Base-by-base conservation (phyloP, 1,139 yeast genomes). In the Pichia sorboxylosa region DNA sequence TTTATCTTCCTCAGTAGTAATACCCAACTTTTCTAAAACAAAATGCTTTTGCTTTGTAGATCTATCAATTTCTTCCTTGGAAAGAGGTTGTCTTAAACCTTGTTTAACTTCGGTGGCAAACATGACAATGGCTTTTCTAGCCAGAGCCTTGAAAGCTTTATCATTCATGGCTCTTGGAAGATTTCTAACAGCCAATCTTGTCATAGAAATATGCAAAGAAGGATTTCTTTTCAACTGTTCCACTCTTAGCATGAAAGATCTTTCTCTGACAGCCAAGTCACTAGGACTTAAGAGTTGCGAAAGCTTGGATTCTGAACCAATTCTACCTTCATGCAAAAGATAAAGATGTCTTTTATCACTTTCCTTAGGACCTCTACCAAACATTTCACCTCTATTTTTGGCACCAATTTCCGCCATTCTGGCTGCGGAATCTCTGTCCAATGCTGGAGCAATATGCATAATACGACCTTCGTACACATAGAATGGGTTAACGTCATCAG, bases 401-500 rank as follows among this genome's bases (percentile, higher is more conserved):
- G 84, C 73, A 52, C 82, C 80, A 46, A 73, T 72, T 44, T 81
- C 87, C 0, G 87, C 73, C 45, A 87, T 69, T 41, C 61, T 66
- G 14, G 68, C 66, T 3, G 98, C 98, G n/a, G 85, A 73, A 37
- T 72, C 82, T 52, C 96, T 70, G 51, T 83, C 90, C 20, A 92
- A 90, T 2, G 97, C 81, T 30, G 90, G 73, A 1, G 92, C 61
- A 29, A 90, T 68, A 9, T 92, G 79, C 43, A 90, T 61, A 29
- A 90, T 79, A 52, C 98, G 76, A 17, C 97, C 97, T 52, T 87
- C 93, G 53, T 77, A 84, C 15, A 87, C 96, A 48, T 87, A 90
- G 35, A 76, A 74, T 14, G 93, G 80, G 23, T 84, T 73, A 27
- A 82, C 94, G 55, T 87, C 96, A 55, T 90, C 98, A 9, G 96